Evolutionary conservation across 2,329 filamentous ascomycete genomes (phyloP).

Genomic region (Drechmeria coniospora): DNA sequence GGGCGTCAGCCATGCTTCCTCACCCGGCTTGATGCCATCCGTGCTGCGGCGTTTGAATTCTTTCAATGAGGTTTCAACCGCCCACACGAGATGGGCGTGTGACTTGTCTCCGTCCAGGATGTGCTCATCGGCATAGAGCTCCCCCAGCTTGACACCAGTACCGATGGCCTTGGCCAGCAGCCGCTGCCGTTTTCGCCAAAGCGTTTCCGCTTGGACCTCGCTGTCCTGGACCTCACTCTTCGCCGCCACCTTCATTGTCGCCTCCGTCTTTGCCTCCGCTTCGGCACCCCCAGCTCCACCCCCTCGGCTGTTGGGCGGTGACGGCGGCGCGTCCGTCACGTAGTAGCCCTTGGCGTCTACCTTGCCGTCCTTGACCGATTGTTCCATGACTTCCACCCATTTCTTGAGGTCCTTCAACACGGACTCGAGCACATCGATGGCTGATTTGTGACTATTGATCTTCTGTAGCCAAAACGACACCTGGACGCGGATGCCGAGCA

Average conservation of each 20-base stretch:
- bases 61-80: slow-evolving; percentile 62
- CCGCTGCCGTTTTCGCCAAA: slow-evolving; percentile 45
- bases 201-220: slow-evolving; percentile 22
- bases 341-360: slow-evolving; percentile 24
- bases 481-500: slow-evolving; percentile 77
- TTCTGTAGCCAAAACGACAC: slow-evolving; percentile 68
- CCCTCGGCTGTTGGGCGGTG: not conserved
- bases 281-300: slow-evolving; percentile 1
- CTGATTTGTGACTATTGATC: slow-evolving; percentile 51
- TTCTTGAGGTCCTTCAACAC: slow-evolving; percentile 52
- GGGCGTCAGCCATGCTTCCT: slow-evolving; percentile 54
- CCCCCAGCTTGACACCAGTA: slow-evolving; percentile 69
- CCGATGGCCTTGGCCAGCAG: slow-evolving; percentile 60
- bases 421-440: slow-evolving; percentile 66
- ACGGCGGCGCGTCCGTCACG: slow-evolving; percentile 6
- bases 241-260: slow-evolving; percentile 5
- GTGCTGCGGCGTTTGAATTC: slow-evolving; percentile 55
- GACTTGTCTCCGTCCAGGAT: slow-evolving; percentile 59
- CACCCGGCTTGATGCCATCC: slow-evolving; percentile 53
- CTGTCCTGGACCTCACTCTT: slow-evolving; percentile 2
- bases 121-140: slow-evolving; percentile 64
- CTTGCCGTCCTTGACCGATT: slow-evolving; percentile 30
- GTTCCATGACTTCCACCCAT: slow-evolving; percentile 42
- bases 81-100: slow-evolving; percentile 59
- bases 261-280: not conserved